Percentiles rank a stretch among this genome's conserved stretches.
Evolutionary conservation across 1,284 basidiomycete species (phyloP).

Genomic region (Clitocybe nebularis): DNA sequence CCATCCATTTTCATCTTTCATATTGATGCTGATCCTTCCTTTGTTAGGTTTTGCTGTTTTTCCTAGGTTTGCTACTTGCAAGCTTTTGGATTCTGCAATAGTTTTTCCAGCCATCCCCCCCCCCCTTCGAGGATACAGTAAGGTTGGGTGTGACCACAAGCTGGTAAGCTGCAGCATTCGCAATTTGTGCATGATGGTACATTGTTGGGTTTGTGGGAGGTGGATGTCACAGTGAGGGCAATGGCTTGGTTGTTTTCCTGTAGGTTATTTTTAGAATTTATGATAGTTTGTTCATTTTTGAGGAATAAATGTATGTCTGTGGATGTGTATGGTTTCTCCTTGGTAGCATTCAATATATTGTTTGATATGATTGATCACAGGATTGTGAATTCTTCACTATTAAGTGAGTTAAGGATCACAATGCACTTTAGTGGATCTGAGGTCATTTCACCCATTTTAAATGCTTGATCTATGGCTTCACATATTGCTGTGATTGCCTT

Average conservation of each 20-base stretch:
- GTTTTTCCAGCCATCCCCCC: conserved; percentile 22
- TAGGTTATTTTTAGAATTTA: background rate
- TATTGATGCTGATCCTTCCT: background rate
- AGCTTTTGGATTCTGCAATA: conserved; percentile 14
- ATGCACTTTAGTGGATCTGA: conserved; percentile 12
- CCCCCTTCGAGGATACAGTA: conserved; percentile 21
- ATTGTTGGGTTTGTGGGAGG: background rate
- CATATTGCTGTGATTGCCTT: conserved; percentile 8
- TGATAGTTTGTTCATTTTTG: conserved; percentile 2
- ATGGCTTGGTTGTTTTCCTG: background rate
- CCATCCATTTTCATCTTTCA: background rate
- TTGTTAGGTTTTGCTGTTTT: background rate
- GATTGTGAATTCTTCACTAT: conserved; percentile 3
- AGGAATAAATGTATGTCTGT: conserved; percentile 4
- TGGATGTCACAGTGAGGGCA: conserved; percentile 8
- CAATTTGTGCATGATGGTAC: conserved; percentile 3
- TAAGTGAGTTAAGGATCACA: conserved; percentile 9
- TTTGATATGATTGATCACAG: conserved; percentile 6
- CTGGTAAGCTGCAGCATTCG: conserved; percentile 14
- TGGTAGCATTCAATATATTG: conserved; percentile 2
- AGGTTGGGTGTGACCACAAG: conserved; percentile 14
- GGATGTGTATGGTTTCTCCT: conserved; percentile 3
- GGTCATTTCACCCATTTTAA: conserved; percentile 6
- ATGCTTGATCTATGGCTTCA: conserved; percentile 5
- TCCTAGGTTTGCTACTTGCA: background rate